Percentiles rank a stretch among this genome's conserved stretches.
phyloP scores from a whole-genome alignment of 164 flowering plant species.

The Malania oleifera region DNA sequence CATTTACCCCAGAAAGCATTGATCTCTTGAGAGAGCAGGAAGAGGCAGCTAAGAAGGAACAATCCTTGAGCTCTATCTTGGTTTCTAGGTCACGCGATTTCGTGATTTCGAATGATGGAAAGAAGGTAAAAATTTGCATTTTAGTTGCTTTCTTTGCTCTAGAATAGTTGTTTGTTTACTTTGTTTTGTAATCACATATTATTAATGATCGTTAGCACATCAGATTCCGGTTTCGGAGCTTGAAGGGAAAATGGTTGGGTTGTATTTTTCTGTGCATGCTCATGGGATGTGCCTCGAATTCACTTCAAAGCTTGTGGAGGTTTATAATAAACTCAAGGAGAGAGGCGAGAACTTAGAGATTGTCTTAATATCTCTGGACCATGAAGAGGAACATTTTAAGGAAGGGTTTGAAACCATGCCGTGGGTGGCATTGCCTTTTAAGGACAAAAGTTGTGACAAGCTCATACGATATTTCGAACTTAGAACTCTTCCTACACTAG shows the following conservation, averaged over 20 bases:
- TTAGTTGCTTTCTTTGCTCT: not conserved
- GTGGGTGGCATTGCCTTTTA: slow-evolving; percentile 6
- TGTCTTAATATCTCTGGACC: slow-evolving; percentile 1
- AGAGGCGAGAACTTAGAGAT: slow-evolving; percentile 21
- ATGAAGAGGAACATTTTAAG: not conserved
- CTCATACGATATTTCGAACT: not conserved
- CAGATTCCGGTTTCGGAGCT: slow-evolving; percentile 31
- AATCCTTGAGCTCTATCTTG: slow-evolving; percentile 14
- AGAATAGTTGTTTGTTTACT: too few relatives aligned
- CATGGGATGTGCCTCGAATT: slow-evolving; percentile 12
- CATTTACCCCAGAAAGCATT: not conserved
- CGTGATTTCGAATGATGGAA: slow-evolving; percentile 1
- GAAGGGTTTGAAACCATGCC: slow-evolving; percentile 5
- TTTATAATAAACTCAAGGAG: slow-evolving; percentile 20
- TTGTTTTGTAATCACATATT: too few relatives aligned
- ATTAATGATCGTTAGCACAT: not conserved
- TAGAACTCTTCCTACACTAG: not conserved
- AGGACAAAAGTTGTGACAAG: not conserved
- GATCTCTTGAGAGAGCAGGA: not conserved
- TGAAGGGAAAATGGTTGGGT: slow-evolving; percentile 32
- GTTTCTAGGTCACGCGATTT: slow-evolving; percentile 1
- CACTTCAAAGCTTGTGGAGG: slow-evolving; percentile 15
- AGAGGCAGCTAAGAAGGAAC: not conserved
- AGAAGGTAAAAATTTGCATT: not conserved
- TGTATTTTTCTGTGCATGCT: slow-evolving; percentile 17